Evolutionary conservation across 1,139 yeast genomes (phyloP).

Genomic region (Yamadazyma membranifaciens): DNA sequence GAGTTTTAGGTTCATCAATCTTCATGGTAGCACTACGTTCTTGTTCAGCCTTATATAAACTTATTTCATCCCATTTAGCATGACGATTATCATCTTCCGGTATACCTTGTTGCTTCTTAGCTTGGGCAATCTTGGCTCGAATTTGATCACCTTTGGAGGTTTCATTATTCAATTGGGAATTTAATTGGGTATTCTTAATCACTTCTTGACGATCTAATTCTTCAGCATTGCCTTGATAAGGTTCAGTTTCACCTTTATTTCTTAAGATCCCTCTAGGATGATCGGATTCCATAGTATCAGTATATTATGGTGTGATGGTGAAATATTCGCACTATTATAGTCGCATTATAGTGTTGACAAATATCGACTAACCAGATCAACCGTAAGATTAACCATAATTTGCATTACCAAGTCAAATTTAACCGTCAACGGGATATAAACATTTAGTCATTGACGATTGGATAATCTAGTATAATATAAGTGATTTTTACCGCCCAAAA

Average conservation of each 20-base stretch:
- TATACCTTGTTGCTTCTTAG: conserved; percentile 15
- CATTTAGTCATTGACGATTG: background rate
- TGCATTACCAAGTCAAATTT: too few relatives aligned
- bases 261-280: conserved; percentile 45
- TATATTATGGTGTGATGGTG: too few relatives aligned
- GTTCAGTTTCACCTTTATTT: conserved; percentile 25
- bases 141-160: conserved; percentile 36
- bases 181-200: conserved; percentile 41
- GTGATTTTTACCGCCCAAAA: too few relatives aligned
- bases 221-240: conserved; percentile 8
- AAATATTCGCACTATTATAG: too few relatives aligned
- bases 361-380: background rate
- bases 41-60: conserved; percentile 63
- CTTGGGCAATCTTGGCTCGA: conserved; percentile 37
- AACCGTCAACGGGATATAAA: background rate
- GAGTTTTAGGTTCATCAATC: conserved; percentile 96
- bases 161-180: conserved; percentile 35
- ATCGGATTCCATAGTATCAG: background rate
- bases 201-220: conserved; percentile 45
- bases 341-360: conserved; percentile 3
- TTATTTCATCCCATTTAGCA: conserved; percentile 73
- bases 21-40: conserved; percentile 74
- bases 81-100: conserved; percentile 9
- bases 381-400: background rate
- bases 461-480: too few relatives aligned